phyloP scores from a whole-genome alignment of 176 grass and related monocot genomes.

The Carex cristatella region DNA sequence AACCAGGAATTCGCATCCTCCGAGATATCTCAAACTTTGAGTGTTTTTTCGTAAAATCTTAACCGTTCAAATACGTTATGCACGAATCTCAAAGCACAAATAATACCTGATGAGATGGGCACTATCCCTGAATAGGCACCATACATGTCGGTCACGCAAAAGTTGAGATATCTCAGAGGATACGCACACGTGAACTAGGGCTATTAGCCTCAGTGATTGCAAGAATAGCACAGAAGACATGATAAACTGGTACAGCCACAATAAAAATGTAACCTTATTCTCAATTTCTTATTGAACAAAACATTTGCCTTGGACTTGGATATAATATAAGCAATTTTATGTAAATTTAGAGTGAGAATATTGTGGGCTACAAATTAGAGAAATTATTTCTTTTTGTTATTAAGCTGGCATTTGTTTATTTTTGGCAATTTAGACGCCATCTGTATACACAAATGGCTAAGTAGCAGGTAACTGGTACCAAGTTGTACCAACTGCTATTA shows the following conservation, averaged over 20 bases:
- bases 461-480: not conserved
- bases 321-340: not conserved
- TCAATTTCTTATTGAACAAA: not conserved
- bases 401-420: not conserved
- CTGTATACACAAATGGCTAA: not conserved
- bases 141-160: too few relatives aligned
- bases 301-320: not conserved
- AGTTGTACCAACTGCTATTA: not conserved
- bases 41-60: too few relatives aligned
- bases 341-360: not conserved
- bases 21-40: too few relatives aligned
- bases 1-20: not conserved
- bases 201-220: not conserved
- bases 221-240: not conserved
- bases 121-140: too few relatives aligned
- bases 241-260: not conserved
- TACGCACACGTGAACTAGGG: too few relatives aligned
- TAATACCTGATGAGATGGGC: too few relatives aligned
- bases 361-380: not conserved
- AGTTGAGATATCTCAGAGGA: too few relatives aligned
- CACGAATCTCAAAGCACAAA: too few relatives aligned
- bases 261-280: not conserved
- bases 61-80: too few relatives aligned
- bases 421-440: not conserved
- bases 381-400: not conserved